Percentiles rank a stretch among this genome's conserved stretches.
Evolutionary conservation across 2,329 filamentous ascomycete genomes (phyloP).

Genomic region (Colletotrichum lindemuthianum): DNA sequence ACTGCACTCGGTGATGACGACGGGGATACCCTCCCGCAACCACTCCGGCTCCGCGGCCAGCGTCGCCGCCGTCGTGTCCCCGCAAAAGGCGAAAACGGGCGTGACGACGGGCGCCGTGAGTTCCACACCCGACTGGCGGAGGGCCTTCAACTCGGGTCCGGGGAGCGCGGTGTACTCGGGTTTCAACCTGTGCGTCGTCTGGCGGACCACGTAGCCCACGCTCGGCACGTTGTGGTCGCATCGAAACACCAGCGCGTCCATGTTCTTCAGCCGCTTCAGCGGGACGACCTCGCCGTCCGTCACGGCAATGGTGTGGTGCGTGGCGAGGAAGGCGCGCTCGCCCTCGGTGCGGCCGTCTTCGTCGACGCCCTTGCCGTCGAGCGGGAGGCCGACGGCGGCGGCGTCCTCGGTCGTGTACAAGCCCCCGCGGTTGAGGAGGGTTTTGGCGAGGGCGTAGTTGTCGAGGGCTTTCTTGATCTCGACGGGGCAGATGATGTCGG

Average conservation of each 20-base stretch:
- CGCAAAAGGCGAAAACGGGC: slow-evolving; percentile 59
- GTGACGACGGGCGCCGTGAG: slow-evolving; percentile 52
- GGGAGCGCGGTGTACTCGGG: slow-evolving; percentile 48
- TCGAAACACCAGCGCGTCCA: slow-evolving; percentile 53
- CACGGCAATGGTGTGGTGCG: slow-evolving; percentile 53
- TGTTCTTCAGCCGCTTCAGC: slow-evolving; percentile 47
- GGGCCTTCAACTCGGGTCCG: slow-evolving; percentile 49
- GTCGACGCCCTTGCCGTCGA: slow-evolving; percentile 35
- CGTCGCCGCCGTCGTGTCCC: slow-evolving; percentile 55
- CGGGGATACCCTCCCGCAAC: slow-evolving; percentile 50
- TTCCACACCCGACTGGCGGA: slow-evolving; percentile 49
- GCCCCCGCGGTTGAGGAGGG: slow-evolving; percentile 54
- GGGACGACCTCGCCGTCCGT: slow-evolving; percentile 47
- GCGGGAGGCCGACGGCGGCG: slow-evolving; percentile 30
- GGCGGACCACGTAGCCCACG: slow-evolving; percentile 57
- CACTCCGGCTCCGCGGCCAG: slow-evolving; percentile 52
- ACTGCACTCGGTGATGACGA: slow-evolving; percentile 62
- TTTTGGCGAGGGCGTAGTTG: slow-evolving; percentile 51
- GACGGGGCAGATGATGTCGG: slow-evolving; percentile 56
- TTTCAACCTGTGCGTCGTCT: slow-evolving; percentile 50
- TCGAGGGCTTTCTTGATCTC: slow-evolving; percentile 53
- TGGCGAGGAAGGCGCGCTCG: slow-evolving; percentile 44
- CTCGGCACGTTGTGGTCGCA: slow-evolving; percentile 60
- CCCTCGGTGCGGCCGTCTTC: slow-evolving; percentile 35
- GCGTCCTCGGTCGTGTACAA: slow-evolving; percentile 44